Percentiles rank a stretch among this genome's conserved stretches.
Evolutionary conservation across 176 grass and related monocot genomes (phyloP).

Genomic region (Oryza glumipatula): DNA sequence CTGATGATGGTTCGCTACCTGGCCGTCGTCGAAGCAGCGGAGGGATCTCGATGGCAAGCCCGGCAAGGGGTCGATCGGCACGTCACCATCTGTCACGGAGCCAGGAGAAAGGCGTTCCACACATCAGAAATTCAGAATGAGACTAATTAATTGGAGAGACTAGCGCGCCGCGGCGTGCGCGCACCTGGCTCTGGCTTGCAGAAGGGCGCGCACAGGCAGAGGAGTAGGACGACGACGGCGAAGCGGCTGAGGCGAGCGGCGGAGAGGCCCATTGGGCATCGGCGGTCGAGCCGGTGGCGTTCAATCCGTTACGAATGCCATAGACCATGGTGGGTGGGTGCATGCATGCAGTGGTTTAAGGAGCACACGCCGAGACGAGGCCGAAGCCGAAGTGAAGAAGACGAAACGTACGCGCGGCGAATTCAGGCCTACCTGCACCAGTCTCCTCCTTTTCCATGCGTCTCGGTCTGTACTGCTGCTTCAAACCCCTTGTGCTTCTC

Average conservation of each 20-base stretch:
- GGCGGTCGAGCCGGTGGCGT: not conserved
- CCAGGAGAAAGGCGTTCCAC: not conserved
- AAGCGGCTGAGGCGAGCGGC: not conserved
- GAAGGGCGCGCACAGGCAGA: constrained; percentile 35
- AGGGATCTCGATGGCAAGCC: constrained; percentile 41
- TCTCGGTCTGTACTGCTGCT: not conserved
- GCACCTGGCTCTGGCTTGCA: constrained; percentile 45
- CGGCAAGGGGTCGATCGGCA: constrained; percentile 8
- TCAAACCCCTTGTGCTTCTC: not conserved
- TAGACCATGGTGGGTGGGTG: not conserved
- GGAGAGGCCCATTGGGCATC: constrained; percentile 37
- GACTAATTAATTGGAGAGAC: not conserved
- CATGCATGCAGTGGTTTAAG: not conserved
- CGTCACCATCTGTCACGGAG: not conserved
- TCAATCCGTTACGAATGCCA: not conserved
- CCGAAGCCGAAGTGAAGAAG: not conserved
- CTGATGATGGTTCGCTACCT: constrained; percentile 12
- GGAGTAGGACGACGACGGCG: not conserved
- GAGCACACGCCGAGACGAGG: not conserved
- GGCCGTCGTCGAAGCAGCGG: constrained; percentile 58
- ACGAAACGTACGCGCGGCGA: not conserved
- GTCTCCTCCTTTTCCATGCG: not conserved
- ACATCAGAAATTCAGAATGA: not conserved
- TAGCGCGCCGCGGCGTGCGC: not conserved
- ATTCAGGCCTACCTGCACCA: constrained; percentile 51